Base-by-base conservation (phyloP, 257 asterid genomes). In the Penstemon eatonii region DNA sequence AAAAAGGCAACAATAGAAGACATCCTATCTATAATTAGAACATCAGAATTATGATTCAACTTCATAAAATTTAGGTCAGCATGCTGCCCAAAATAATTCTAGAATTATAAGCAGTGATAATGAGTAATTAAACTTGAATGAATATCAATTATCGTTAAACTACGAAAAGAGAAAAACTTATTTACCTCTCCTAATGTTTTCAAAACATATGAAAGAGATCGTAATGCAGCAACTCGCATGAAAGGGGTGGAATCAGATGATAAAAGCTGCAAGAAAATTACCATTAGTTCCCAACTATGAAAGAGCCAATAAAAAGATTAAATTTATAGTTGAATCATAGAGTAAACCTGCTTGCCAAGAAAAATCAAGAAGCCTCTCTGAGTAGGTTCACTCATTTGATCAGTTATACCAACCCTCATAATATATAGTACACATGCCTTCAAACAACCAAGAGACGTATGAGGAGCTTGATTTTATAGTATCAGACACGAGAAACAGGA, bases 371-470 rank as follows among this genome's bases (percentile, higher is more conserved):
- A 86, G 83, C 88, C 84, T 77, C 96, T 85, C 84, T 94, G 99
- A 73, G 96, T 87, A 63, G 99, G 90, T 73, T 94, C 99, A 37
- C 89, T 85, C 99, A 94, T 88, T 80, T 89, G 97, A 81, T 94
- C 99, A 61, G 94, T 88, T 74, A 94, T 68, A 70, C 99, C 99
- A 33, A 94, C 96, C 67, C 96, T 88, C 73, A 94, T 78, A 51
- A 91, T 81, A 73, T 94, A 94, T 49, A 94, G 84, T 63, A 94
- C 96, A 75, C 99, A 94, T 64, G 99, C 99, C 99, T 93, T 83
- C 85, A 87, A 81, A 83, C 59, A 79, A 82, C 40, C 73, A 79
- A 75, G 69, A 80, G 63, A 52, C 37, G 49, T 47, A 75, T 71
- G 71, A 78, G 70, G 71, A 70, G 75, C 74, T 71, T 63, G 60